Percentiles rank a stretch among this genome's conserved stretches.
These are phyloP conservation scores for Stachybotrys chlorohalonatus DNA, from an alignment of 2,329 filamentous ascomycete species.

Conservation along the genomic window DNA sequence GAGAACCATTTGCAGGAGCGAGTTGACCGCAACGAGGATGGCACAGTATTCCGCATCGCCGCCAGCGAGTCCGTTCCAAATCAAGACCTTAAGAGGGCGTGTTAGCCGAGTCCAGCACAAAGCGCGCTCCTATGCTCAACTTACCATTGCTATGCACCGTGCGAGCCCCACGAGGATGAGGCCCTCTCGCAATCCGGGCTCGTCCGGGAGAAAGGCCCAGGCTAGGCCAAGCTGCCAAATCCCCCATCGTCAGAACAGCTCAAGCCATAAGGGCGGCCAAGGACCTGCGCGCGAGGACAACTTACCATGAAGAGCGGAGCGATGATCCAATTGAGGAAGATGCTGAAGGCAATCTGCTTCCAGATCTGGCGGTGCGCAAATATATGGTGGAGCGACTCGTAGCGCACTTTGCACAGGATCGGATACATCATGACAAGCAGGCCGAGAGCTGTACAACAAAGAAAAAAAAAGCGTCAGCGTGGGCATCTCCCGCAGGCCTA, in stretches of 20 bases:
- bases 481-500: too few species aligned
- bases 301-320: conserved; percentile 73
- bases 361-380: conserved; percentile 56
- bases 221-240: conserved; percentile 47
- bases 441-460: conserved; percentile 51
- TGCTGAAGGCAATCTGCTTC: conserved; percentile 70
- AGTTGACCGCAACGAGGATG: conserved; percentile 68
- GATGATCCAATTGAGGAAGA: conserved; percentile 75
- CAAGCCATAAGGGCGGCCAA: too few species aligned
- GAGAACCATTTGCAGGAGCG: conserved; percentile 63
- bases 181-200: conserved; percentile 49
- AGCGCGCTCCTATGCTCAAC: too few species aligned
- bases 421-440: conserved; percentile 92
- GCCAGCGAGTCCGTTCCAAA: conserved; percentile 64
- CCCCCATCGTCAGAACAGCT: conserved; percentile 3
- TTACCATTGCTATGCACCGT: conserved; percentile 79
- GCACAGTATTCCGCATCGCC: conserved; percentile 79
- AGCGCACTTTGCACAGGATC: conserved; percentile 79
- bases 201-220: conserved; percentile 58
- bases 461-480: too few species aligned
- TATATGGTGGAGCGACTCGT: conserved; percentile 62
- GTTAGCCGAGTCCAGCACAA: too few species aligned
- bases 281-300: neutral
- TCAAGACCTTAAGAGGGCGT: conserved; percentile 20
- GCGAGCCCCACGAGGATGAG: conserved; percentile 77